A percentile compares a stretch with the other conserved stretches of the same genome.
These are phyloP conservation scores for Malassezia sympodialis DNA, from an alignment of 1,284 basidiomycete genomes.

Conservation along the genomic window DNA sequence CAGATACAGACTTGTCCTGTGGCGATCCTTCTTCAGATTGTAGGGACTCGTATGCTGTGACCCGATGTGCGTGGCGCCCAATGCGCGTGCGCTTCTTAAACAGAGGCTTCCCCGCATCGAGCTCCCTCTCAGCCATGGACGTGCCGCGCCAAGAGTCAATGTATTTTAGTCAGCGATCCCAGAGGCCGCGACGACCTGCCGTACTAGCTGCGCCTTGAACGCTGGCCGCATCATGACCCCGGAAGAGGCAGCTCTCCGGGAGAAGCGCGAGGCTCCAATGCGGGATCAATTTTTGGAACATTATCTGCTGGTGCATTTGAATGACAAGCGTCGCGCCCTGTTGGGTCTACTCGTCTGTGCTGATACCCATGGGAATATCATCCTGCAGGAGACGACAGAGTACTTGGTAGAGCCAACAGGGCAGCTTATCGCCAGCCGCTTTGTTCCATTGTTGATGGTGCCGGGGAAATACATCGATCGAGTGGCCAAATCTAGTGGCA, in stretches of 20 bases:
- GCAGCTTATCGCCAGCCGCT: not conserved
- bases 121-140: not conserved
- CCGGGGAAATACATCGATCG: conserved; percentile 8
- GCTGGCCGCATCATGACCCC: not conserved
- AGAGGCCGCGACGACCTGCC: not conserved
- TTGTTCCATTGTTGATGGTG: conserved; percentile 12
- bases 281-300: not conserved
- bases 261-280: not conserved
- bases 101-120: not conserved
- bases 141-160: not conserved
- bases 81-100: not conserved
- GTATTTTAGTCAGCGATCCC: not conserved
- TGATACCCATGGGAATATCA: conserved; percentile 6
- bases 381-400: conserved; percentile 12
- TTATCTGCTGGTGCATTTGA: not conserved
- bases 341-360: conserved; percentile 8
- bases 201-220: not conserved
- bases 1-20: not conserved
- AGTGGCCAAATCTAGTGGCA: not conserved
- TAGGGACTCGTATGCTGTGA: not conserved
- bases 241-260: not conserved
- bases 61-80: not conserved
- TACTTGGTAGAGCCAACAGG: not conserved
- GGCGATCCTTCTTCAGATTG: not conserved
- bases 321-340: conserved; percentile 2